Evolutionary conservation across 2,329 filamentous ascomycete genomes (phyloP), one percentile per base, ranked within the genome.

Genomic region (Lasiodiplodia theobromae): DNA sequence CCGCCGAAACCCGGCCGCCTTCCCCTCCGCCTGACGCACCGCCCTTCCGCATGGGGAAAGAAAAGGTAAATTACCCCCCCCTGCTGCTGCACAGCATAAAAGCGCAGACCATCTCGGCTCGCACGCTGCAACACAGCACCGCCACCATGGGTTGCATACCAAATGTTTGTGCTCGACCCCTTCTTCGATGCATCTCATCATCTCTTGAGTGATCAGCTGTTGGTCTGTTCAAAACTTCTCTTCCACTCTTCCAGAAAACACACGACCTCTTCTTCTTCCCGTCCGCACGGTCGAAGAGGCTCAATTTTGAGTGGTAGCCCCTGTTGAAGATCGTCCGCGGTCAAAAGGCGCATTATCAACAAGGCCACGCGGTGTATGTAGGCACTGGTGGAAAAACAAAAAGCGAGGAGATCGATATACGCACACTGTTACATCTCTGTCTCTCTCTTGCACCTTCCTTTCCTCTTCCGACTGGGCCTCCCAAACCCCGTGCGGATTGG

Each of bases 101-200:
- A 31, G 44, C 21, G 12, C 60, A 25, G 60, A 38, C 60, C 60
- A 64, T 3, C 31, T 53, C 60, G 60, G n/a, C 8, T 64, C 47
- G 60, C 60, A 25, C 44, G n/a, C 44, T 10, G 44, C 11, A 34
- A 25, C 44, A 47, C 44, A n/a, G 44, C 21, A 34, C 31, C 7
- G 44, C 14, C n/a, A 47, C 44, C 18, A 10, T 4, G 14, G 16
- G 21, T 2, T n/a, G 44, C 44, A 47, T 21, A 3, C n/a, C n/a
- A 47, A 47, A n/a, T 34, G 31, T 34, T 34, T 34, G 31, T 34
- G 31, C 31, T 34, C 31, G 31, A 34, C 31, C 31, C 31, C 31
- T 10, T 10, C 31, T 34, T 34, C 31, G 44, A 47, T 5, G 18
- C 44, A 10, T 7, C 44, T 47, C 44, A 21, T 47, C n/a, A 47